Percentiles rank a stretch among this genome's conserved stretches.
phyloP scores from a whole-genome alignment of 495 filamentous ascomycete species.

The Trichodelitschia bisporula region DNA sequence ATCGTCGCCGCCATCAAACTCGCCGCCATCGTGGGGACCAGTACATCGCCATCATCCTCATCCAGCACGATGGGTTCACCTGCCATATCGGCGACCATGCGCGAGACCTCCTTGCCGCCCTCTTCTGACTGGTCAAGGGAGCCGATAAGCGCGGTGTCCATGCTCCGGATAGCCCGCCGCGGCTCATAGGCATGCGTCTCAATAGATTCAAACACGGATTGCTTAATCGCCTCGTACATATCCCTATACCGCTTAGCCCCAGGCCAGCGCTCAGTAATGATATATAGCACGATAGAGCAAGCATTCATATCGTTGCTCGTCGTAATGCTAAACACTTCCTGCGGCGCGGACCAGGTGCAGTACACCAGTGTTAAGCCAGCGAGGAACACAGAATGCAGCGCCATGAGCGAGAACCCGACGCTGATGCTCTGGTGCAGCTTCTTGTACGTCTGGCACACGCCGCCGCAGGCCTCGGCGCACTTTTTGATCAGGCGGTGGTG shows the following conservation, averaged over 20 bases:
- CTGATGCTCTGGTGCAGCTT: constrained; percentile 5
- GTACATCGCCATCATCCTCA: no score
- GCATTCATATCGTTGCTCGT: constrained; percentile 7
- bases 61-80: neutral
- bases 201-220: constrained; percentile 3
- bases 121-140: constrained; percentile 1
- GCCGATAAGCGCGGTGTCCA: neutral
- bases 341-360: constrained; percentile 7
- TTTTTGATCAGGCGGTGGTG: neutral
- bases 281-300: constrained; percentile 8
- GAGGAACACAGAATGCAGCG: constrained; percentile 8
- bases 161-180: neutral
- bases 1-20: no score
- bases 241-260: constrained; percentile 8
- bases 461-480: constrained; percentile 9
- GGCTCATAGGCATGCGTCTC: constrained; percentile 1
- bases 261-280: constrained; percentile 9
- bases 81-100: constrained; percentile 3
- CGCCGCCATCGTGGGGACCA: no score
- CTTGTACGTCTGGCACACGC: constrained; percentile 8
- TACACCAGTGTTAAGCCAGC: constrained; percentile 9
- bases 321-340: constrained; percentile 3
- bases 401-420: constrained; percentile 8
- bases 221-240: constrained; percentile 6
- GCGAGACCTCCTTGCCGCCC: neutral